Conservation (phyloP, 2,329 filamentous ascomycete species). For the Fusarium compactum region DNA sequence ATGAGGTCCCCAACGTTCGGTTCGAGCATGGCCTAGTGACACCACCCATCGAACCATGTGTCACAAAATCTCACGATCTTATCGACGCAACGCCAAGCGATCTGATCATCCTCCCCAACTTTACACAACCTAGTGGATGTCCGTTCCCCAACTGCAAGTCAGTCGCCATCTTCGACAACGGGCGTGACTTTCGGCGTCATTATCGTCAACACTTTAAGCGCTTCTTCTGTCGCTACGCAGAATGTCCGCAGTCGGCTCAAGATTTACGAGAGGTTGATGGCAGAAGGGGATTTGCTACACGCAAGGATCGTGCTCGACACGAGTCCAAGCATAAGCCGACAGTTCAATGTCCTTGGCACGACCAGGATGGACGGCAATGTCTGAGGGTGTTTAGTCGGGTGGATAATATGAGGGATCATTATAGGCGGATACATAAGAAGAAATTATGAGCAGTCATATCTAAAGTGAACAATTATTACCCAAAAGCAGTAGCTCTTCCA, state of each 20-base stretch:
- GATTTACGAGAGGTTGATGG: neutral
- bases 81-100: neutral
- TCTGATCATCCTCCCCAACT: neutral
- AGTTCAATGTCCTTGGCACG: neutral
- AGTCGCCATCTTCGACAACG: neutral
- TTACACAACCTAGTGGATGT: neutral
- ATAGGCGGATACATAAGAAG: conserved; percentile 1
- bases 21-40: neutral
- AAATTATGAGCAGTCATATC: neutral
- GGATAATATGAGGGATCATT: conserved; percentile 1
- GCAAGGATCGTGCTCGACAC: neutral
- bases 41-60: neutral
- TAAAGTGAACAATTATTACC: neutral
- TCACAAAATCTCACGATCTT: neutral
- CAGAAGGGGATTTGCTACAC: neutral
- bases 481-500: neutral
- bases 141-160: neutral
- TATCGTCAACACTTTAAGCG: conserved; percentile 1
- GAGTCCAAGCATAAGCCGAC: conserved; percentile 1
- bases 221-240: neutral
- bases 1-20: neutral
- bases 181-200: neutral
- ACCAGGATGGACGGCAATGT: neutral
- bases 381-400: neutral
- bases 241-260: neutral